Percentiles rank a stretch among this genome's conserved stretches.
Evolutionary conservation across 148 eudicot species (phyloP).

Genomic region (Camellia japonica): DNA sequence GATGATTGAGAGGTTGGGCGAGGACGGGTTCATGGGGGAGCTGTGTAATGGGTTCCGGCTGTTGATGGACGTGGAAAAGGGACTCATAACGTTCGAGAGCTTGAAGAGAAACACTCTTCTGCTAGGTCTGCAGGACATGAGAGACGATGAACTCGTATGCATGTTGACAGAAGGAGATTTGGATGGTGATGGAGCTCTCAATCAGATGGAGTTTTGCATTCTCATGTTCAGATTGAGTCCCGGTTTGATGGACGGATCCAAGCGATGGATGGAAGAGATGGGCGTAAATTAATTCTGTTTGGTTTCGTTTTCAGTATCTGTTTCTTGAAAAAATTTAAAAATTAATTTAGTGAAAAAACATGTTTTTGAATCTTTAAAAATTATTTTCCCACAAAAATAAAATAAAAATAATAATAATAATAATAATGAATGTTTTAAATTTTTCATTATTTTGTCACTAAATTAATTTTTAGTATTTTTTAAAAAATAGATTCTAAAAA

Average conservation of each 20-base stretch:
- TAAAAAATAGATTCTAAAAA: no score
- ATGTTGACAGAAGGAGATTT: slow-evolving; percentile 18
- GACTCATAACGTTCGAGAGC: slow-evolving; percentile 19
- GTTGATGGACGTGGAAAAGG: slow-evolving; percentile 19
- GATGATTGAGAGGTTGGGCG: slow-evolving; percentile 10
- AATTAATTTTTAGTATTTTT: no score
- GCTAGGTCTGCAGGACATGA: slow-evolving; percentile 8
- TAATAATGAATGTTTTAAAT: no score
- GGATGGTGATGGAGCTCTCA: slow-evolving; percentile 19
- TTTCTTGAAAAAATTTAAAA: no score
- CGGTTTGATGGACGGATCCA: slow-evolving; percentile 16
- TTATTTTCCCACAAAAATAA: no score
- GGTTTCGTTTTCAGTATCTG: no score
- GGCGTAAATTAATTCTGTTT: neutral
- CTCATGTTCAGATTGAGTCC: slow-evolving; percentile 22
- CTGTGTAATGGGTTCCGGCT: slow-evolving; percentile 13
- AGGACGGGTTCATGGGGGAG: slow-evolving; percentile 17
- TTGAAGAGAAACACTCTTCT: slow-evolving; percentile 15
- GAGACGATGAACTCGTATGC: slow-evolving; percentile 10
- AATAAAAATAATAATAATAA: no score
- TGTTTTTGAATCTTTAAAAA: no score
- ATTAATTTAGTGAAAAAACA: no score
- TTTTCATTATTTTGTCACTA: no score
- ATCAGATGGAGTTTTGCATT: slow-evolving; percentile 20
- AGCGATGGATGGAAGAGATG: slow-evolving; percentile 11